phyloP scores from a whole-genome alignment of 2,329 filamentous ascomycete species.

The Epichloe gansuensis region DNA sequence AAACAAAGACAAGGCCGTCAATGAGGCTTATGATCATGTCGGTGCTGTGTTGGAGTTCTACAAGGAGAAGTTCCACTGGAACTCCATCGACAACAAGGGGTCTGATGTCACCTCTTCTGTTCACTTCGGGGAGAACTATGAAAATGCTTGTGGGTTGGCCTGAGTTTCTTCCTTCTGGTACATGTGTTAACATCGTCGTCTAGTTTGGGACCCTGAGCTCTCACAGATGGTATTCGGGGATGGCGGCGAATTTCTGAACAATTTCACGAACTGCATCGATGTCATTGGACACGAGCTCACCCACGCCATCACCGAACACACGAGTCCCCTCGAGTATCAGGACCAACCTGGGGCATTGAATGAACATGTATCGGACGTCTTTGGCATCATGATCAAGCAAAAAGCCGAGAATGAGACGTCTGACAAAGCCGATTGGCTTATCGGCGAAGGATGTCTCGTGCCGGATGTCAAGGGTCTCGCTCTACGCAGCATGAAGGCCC shows the following conservation, averaged over 20 bases:
- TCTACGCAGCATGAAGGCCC: conserved; percentile 41
- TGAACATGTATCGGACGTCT: conserved; percentile 44
- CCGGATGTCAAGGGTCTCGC: conserved; percentile 38
- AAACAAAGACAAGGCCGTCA: conserved; percentile 29
- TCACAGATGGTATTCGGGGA: conserved; percentile 46
- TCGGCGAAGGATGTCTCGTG: conserved; percentile 40
- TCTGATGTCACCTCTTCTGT: conserved; percentile 38
- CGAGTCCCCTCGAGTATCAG: conserved; percentile 36
- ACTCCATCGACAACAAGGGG: conserved; percentile 39
- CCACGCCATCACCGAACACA: conserved; percentile 41
- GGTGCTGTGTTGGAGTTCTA: conserved; percentile 39
- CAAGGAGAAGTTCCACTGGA: conserved; percentile 34
- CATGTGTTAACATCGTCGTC: not conserved
- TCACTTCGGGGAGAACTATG: conserved; percentile 36
- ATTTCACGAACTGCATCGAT: conserved; percentile 40
- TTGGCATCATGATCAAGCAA: conserved; percentile 47
- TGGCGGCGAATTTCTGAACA: conserved; percentile 36
- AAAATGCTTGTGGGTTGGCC: conserved; percentile 33
- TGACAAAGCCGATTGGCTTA: conserved; percentile 39
- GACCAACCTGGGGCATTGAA: conserved; percentile 43
- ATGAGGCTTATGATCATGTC: conserved; percentile 38
- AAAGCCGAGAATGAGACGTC: conserved; percentile 32
- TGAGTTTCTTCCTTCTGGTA: too few species aligned
- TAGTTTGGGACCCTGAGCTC: conserved; percentile 36
- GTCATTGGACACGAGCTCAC: conserved; percentile 47